These are phyloP conservation scores for Phytophthora foliorum DNA, from an alignment of 352 stramenopile genomes.

Conservation along the genomic window DNA sequence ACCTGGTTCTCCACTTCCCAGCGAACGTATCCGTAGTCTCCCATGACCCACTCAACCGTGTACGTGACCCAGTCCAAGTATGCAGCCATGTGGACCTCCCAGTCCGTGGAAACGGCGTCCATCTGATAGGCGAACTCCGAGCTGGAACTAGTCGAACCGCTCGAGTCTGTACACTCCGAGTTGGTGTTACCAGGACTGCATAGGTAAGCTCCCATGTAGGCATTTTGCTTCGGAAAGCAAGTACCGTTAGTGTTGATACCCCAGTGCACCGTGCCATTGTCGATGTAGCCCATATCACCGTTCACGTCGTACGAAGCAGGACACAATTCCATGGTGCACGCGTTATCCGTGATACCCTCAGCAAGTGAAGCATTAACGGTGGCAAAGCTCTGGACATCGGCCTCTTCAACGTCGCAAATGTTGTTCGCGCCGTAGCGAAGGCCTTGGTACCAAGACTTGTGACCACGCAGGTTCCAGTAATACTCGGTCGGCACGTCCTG, in stretches of 20 bases:
- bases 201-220: constrained; percentile 67
- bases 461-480: constrained; percentile 49
- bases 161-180: constrained; percentile 33
- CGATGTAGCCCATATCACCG: constrained; percentile 49
- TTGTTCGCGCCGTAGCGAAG: constrained; percentile 70
- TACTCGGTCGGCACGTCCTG: constrained; percentile 46
- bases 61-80: constrained; percentile 77
- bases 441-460: constrained; percentile 79
- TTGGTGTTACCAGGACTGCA: constrained; percentile 64
- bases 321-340: constrained; percentile 49
- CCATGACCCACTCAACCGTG: constrained; percentile 73
- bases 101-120: constrained; percentile 94
- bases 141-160: constrained; percentile 24
- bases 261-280: constrained; percentile 52
- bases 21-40: constrained; percentile 61
- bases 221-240: constrained; percentile 67
- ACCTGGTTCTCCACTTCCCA: constrained; percentile 86
- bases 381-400: constrained; percentile 15
- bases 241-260: constrained; percentile 70
- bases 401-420: constrained; percentile 43
- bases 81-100: constrained; percentile 77
- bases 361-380: constrained; percentile 47
- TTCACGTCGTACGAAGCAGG: constrained; percentile 65
- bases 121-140: constrained; percentile 83
- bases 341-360: constrained; percentile 58